Base-by-base conservation (phyloP, 495 filamentous ascomycete species). In the Cenococcum geophilum region DNA sequence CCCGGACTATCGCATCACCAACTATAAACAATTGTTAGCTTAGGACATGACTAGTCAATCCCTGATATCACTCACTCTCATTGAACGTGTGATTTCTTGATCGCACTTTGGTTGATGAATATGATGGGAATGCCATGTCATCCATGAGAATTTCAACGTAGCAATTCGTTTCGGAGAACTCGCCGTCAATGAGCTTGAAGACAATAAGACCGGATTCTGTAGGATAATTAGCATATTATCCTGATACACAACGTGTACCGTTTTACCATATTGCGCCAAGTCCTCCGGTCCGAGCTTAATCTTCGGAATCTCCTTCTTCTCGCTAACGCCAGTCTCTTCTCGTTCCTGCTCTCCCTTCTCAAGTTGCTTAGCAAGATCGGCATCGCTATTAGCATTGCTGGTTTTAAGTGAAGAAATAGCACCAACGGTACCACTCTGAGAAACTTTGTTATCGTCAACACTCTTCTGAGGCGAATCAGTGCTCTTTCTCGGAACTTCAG, bases 1-100 rank as follows among this genome's bases (percentile, higher is more conserved):
- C 93, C 55, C 93, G 89, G 37, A 99, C 89, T 70, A 99, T 91
- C 23, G 91, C 91, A 74, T 99, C 93, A 25, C 93, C 92, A 60
- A 89, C 82, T 84, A 62, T 27, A 64, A 66, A n/a, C 0, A 52
- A 42, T 12, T 51, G 36, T 63, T 47, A 67, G 62, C 55, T 54
- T 47, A n/a, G 14, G 12, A 23, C 27, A 22, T 21, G 5, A 22
- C 53, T 18, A 50, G 34, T 51, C 5, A 14, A 45, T 10, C 22
- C 16, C 23, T 5, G 55, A 34, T 40, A 18, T 14, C 27, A 77
- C 79, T 61, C 73, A 84, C 81, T 88, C 76, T 97, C 93, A 60
- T 91, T 84, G 68, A 96, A 88, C 42, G 81, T 87, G 59, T 81
- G 78, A 1, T 80, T 75, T 61, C 79, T 85, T 5, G 78, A 77